Evolutionary conservation across 1,284 basidiomycete species (phyloP).

Genomic region (Trametes polyzona): DNA sequence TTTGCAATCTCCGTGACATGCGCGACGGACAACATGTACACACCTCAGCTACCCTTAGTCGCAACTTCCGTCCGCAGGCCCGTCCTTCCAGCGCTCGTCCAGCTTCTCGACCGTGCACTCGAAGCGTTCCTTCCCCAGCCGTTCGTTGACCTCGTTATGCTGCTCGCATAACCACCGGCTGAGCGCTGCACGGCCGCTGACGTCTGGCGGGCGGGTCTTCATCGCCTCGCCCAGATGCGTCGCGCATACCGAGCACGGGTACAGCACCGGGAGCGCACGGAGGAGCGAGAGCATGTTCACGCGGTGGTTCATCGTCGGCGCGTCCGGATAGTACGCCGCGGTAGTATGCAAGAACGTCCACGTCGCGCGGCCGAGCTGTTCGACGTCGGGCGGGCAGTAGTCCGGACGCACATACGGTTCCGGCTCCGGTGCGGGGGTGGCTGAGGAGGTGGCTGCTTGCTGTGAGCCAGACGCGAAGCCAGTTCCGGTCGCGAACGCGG

Average conservation of each 20-base stretch:
- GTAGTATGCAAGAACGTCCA: constrained; percentile 97
- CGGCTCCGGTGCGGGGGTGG: constrained; percentile 18
- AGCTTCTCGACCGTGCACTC: constrained; percentile 72
- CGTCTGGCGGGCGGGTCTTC: constrained; percentile 70
- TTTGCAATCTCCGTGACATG: too few species aligned
- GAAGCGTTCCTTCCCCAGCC: constrained; percentile 83
- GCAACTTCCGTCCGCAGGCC: constrained; percentile 85
- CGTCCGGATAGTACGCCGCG: constrained; percentile 90
- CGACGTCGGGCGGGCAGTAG: constrained; percentile 87
- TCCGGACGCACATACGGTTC: constrained; percentile 49
- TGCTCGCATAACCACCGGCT: constrained; percentile 88
- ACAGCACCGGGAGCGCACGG: constrained; percentile 76
- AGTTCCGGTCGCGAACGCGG: constrained; percentile 44
- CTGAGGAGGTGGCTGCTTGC: neutral
- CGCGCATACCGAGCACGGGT: constrained; percentile 88
- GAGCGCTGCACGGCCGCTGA: constrained; percentile 66
- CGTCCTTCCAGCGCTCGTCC: constrained; percentile 90
- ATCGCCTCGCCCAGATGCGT: constrained; percentile 77
- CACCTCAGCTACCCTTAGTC: constrained; percentile 53
- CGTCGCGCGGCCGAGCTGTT: constrained; percentile 85
- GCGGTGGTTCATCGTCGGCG: constrained; percentile 72
- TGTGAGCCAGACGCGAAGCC: constrained; percentile 37
- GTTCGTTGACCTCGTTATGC: constrained; percentile 90
- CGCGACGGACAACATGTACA: neutral
- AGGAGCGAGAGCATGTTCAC: constrained; percentile 83